Conservation (phyloP, 306 rosid genomes). For the Begonia peltatifolia region DNA sequence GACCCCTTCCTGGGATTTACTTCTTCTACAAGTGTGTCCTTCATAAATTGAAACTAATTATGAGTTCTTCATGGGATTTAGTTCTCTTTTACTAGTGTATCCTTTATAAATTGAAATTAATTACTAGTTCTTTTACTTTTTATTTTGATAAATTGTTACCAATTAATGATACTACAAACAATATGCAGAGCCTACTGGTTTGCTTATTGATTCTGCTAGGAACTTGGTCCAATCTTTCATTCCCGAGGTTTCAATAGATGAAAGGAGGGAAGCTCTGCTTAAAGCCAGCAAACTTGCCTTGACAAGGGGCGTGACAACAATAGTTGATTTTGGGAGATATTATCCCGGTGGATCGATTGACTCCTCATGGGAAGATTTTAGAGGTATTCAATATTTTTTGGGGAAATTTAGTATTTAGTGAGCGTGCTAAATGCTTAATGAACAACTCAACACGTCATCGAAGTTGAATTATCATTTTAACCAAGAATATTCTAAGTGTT, state of each 20-base stretch:
- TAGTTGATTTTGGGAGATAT: slow-evolving; percentile 83
- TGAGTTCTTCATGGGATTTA: background rate
- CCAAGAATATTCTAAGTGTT: too few relatives aligned
- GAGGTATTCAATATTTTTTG: slow-evolving; percentile 30
- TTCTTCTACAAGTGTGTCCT: too few relatives aligned
- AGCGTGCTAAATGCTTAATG: background rate
- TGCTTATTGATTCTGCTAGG: slow-evolving; percentile 63
- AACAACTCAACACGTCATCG: too few relatives aligned
- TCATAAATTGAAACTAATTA: background rate
- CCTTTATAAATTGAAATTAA: too few relatives aligned
- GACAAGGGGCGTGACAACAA: slow-evolving; percentile 69
- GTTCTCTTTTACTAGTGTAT: too few relatives aligned
- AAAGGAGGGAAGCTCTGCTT: slow-evolving; percentile 67
- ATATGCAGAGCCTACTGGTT: slow-evolving; percentile 69
- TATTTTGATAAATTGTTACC: too few relatives aligned
- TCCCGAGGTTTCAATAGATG: slow-evolving; percentile 53
- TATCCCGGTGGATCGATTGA: slow-evolving; percentile 41
- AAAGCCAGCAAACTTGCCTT: slow-evolving; percentile 59
- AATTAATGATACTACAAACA: background rate
- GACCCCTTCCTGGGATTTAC: too few relatives aligned
- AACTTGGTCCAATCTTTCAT: slow-evolving; percentile 26
- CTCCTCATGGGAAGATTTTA: slow-evolving; percentile 74
- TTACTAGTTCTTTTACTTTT: too few relatives aligned
- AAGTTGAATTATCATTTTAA: too few relatives aligned
- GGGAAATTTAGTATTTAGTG: background rate